These are phyloP conservation scores for Nakaseomyces delphensis DNA, from an alignment of 1,139 yeast species.

Conservation along the genomic window DNA sequence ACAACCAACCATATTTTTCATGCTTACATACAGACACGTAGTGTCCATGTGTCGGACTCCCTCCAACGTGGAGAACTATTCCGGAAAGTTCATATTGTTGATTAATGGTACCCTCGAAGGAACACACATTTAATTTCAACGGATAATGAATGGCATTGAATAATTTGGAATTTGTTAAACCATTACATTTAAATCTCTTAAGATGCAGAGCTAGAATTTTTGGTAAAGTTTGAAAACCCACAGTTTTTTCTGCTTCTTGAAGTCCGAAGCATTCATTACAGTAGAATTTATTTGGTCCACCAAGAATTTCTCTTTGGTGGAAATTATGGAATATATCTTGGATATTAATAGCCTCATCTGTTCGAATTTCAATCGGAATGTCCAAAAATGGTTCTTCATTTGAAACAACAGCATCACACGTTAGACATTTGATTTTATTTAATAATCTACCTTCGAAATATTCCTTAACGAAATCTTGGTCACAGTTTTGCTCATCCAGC, in stretches of 20 bases:
- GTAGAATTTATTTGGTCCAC: constrained; percentile 83
- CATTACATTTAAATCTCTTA: constrained; percentile 87
- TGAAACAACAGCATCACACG: constrained; percentile 80
- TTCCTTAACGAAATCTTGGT: constrained; percentile 49
- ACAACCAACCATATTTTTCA: constrained; percentile 72
- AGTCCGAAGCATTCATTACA: constrained; percentile 86
- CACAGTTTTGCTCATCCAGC: constrained; percentile 16
- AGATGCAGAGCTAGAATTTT: constrained; percentile 72
- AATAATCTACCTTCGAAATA: constrained; percentile 80
- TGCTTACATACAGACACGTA: constrained; percentile 83
- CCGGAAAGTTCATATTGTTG: constrained; percentile 74
- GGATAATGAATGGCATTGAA: constrained; percentile 84
- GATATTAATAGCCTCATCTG: constrained; percentile 62
- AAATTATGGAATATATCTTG: constrained; percentile 71
- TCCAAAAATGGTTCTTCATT: constrained; percentile 84
- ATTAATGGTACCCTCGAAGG: constrained; percentile 40
- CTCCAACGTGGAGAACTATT: constrained; percentile 89
- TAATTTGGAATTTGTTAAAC: constrained; percentile 68
- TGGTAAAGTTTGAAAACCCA: constrained; percentile 72
- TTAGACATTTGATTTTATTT: constrained; percentile 80
- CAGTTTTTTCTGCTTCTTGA: constrained; percentile 93
- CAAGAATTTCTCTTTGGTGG: constrained; percentile 75
- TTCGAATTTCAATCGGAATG: constrained; percentile 63
- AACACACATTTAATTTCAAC: constrained; percentile 59
- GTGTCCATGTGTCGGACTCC: constrained; percentile 97